Base-by-base conservation (phyloP, 2,329 filamentous ascomycete species). In the Botrytis fragariae region DNA sequence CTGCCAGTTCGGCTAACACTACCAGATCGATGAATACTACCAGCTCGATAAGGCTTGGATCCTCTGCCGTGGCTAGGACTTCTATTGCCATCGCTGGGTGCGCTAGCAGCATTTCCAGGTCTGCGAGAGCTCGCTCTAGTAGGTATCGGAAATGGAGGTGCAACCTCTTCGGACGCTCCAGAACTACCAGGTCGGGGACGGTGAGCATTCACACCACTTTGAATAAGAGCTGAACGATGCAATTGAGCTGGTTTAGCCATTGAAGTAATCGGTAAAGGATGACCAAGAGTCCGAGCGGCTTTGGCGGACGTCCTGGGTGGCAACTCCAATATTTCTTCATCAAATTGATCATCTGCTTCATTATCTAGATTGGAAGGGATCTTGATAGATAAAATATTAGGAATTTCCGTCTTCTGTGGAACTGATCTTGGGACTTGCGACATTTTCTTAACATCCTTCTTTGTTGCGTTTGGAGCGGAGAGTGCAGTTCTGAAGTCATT, bases 71-170 rank as follows among this genome's bases (percentile, higher is more conserved):
- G 89, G n/a, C 91, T 94, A 1, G 94, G 94, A 80, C 93, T 97
- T 75, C 90, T 88, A 59, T 90, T 91, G 5, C 92, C 92, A 75
- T 97, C 94, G 75, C 88, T 89, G 14, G 79, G 86, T 4, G 86
- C 85, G 80, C 92, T 94, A 69, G 87, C 85, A 77, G 88, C 91
- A 74, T 90, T 83, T 0, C 90, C 88, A 35, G 91, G 87, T 78
- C 92, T 91, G 74, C 94, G 90, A 9, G 95, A 99, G 82, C 95
- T 98, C 44, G 93, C 93, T 73, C 96, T 87, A 4, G 91, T 91
- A 0, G 96, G 96, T 10, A 99, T 97, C 0, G 96, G 95, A 84
- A 97, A 98, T 0, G 96, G 96, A 42, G 96, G 95, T 70, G 89
- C 79, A 37, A 85, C 84, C 72, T 84, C 74, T 74, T 90, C 93